A percentile compares a stretch with the other conserved stretches of the same genome.
Evolutionary conservation across 2,329 filamentous ascomycete species (phyloP).

Genomic region (Hymenoscyphus occultus): DNA sequence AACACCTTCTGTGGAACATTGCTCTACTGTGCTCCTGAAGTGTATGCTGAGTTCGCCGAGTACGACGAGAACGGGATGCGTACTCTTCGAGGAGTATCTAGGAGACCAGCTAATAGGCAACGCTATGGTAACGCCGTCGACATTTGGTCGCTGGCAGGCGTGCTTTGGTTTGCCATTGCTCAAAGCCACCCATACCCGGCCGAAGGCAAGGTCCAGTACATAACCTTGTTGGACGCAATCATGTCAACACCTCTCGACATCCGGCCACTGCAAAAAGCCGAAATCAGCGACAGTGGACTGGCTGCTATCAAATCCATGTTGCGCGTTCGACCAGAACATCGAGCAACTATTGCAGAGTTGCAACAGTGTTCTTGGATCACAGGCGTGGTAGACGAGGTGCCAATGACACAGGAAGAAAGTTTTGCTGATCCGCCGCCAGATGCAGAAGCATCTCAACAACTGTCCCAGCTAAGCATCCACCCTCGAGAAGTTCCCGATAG

Average conservation of each 20-base stretch:
- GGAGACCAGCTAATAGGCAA: conserved; percentile 39
- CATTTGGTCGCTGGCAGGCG: conserved; percentile 93
- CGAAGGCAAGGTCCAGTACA: conserved; percentile 66
- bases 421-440: conserved; percentile 26
- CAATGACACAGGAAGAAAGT: conserved; percentile 25
- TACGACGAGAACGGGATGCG: conserved; percentile 64
- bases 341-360: conserved; percentile 71
- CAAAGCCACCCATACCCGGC: conserved; percentile 75
- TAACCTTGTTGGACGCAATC: conserved; percentile 78
- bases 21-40: conserved; percentile 93
- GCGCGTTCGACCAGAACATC: conserved; percentile 71
- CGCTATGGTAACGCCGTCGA: conserved; percentile 91
- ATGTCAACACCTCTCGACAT: conserved; percentile 75
- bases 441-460: conserved; percentile 30
- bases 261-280: conserved; percentile 54
- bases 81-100: conserved; percentile 41
- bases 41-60: conserved; percentile 72
- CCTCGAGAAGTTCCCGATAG: conserved; percentile 20
- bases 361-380: conserved; percentile 72
- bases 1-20: conserved; percentile 96
- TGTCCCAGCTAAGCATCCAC: conserved; percentile 35
- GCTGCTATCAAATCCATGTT: conserved; percentile 78
- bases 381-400: conserved; percentile 23
- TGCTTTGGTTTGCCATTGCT: conserved; percentile 84
- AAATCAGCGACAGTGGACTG: conserved; percentile 65